Base-by-base conservation (phyloP, 139 green algal species). In the Chlamydomonas eustigma region DNA sequence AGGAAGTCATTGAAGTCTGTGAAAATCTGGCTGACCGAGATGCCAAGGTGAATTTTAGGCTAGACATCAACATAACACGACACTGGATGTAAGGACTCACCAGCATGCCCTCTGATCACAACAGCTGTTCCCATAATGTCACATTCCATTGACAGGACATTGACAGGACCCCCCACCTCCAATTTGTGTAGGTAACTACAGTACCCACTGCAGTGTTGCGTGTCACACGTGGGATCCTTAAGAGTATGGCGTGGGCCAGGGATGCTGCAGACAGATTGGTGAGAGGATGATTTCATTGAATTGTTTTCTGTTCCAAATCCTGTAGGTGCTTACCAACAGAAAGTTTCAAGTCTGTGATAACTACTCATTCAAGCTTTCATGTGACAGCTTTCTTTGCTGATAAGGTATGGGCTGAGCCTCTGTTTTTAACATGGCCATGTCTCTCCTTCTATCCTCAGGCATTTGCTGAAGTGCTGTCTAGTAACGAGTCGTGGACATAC, bases 1-100 rank as follows among this genome's bases (percentile, higher is more conserved):
- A 86, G 34, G 93, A 99, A 84, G 92, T 99, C 18, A 96, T 97
- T 66, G 83, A 85, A 39, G 76, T 98, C 81, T 99, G 95, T 75
- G 95, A 98, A 86, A 81, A 89, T 50, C 84, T 97, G 70, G 91
- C 91, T 24, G 88, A 92, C 52, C 83, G 84, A 30, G 82, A 90
- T 32, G 94, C 94, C 25, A 91, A 93, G 51, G 83, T 90, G 74
- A 18, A n/a, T n/a, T n/a, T n/a, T n/a, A n/a, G n/a, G n/a, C n/a
- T n/a, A n/a, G n/a, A n/a, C n/a, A n/a, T n/a, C n/a, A n/a, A n/a
- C n/a, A n/a, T n/a, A n/a, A n/a, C n/a, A n/a, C n/a, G n/a, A n/a
- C n/a, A n/a, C n/a, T n/a, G n/a, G n/a, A n/a, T n/a, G n/a, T n/a
- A n/a, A n/a, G n/a, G n/a, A n/a, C n/a, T n/a, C n/a, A n/a, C n/a